phyloP scores from a whole-genome alignment of 352 stramenopile species.

The Pythium utonaiense region DNA sequence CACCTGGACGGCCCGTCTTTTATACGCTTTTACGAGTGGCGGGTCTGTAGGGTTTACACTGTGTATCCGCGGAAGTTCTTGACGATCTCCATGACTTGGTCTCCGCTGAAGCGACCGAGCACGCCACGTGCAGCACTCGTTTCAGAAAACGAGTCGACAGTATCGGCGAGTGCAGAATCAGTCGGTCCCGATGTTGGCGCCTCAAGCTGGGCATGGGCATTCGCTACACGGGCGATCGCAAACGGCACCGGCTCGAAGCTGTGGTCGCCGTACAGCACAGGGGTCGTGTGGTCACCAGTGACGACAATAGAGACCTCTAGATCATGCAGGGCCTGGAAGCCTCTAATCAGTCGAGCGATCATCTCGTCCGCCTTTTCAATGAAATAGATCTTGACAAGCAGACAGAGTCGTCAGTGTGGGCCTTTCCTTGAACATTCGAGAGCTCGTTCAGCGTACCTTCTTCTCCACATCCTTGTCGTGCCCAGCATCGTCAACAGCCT shows the following conservation, averaged over 20 bases:
- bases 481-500: constrained; percentile 83
- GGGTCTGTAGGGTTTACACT: constrained; percentile 1
- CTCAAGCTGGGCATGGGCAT: constrained; percentile 2
- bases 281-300: constrained; percentile 85
- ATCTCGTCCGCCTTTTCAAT: constrained; percentile 84
- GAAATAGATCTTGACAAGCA: constrained; percentile 48
- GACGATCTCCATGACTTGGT: constrained; percentile 83
- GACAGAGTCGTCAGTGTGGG: neutral
- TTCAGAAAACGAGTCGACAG: constrained; percentile 62
- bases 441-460: constrained; percentile 33
- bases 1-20: no score
- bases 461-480: constrained; percentile 83
- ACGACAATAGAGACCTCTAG: constrained; percentile 79
- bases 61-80: constrained; percentile 49
- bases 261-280: constrained; percentile 84
- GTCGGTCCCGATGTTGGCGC: neutral
- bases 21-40: no score
- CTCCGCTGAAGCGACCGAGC: constrained; percentile 77
- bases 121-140: constrained; percentile 57
- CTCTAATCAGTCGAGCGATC: constrained; percentile 52
- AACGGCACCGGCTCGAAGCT: constrained; percentile 86
- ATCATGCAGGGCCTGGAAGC: constrained; percentile 17
- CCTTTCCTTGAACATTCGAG: neutral
- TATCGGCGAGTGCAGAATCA: constrained; percentile 35
- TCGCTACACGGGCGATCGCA: constrained; percentile 49